Base-by-base conservation (phyloP, 371 early-diverging fungal genomes). In the Saksenaea vasiformis region DNA sequence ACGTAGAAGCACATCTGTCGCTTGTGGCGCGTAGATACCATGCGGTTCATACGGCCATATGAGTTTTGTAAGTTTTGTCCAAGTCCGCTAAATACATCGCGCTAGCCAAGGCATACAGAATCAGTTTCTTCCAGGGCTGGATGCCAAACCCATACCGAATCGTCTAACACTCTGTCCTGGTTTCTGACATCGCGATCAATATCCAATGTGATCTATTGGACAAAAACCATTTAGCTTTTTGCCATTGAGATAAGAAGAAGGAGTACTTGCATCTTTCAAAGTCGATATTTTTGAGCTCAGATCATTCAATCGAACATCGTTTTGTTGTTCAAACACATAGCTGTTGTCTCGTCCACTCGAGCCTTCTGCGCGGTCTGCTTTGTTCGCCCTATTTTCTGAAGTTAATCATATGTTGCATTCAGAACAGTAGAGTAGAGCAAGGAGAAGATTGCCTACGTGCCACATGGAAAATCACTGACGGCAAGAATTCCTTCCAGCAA, bases 1-100 rank as follows among this genome's bases (percentile, higher is more conserved):
- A 79, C 69, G 53, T 79, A 79, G 39, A 67, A 69, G 22, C 76
- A 79, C 37, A 79, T 51, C 26, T 79, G 80, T 55, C 80, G 71
- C 59, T 79, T 70, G 36, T 76, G 80, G 13, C 80, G 80, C 15
- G 68, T 79, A 1, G 80, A 79, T 22, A 76, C 62, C 80, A 79
- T 79, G 19, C 77, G 67, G 44, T 74, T 76, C 67, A 79, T 69
- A 27, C 75, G 61, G 1, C 77, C 72, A 65, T 73, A 72, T 2
- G 80, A 76, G 35, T 74, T 69, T 15, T 39, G 37, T 2, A 79
- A 60, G 3, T 58, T 71, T 34, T 68, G 31, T 41, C 80, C 80
- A 24, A 79, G 60, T 5, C 75, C 75, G 34, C 65, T 58, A 61
- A 79, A 79, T 51, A 66, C 65, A 26, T 65, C 67, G 60, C 74